Evolutionary conservation across 148 eudicot genomes (phyloP).

Genomic region (Vaccinium darrowii): DNA sequence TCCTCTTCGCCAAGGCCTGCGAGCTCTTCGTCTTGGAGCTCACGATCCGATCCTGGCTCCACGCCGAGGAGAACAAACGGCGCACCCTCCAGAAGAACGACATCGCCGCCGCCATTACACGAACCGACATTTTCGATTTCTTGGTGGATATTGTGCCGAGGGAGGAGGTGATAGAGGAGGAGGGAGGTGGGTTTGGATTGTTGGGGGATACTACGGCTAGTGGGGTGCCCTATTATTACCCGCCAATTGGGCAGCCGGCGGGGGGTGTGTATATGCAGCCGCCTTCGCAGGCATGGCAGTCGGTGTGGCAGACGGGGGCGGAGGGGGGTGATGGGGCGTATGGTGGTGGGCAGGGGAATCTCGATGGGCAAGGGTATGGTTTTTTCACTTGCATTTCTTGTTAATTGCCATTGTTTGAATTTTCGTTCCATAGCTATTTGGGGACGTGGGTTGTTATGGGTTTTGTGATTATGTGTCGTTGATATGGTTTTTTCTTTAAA

Average conservation of each 20-base stretch:
- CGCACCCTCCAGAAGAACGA: slow-evolving; percentile 79
- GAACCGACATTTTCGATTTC: slow-evolving; percentile 85
- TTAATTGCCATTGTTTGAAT: neutral
- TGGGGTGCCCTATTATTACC: slow-evolving; percentile 74
- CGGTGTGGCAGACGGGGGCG: slow-evolving; percentile 64
- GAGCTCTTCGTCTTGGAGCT: slow-evolving; percentile 85
- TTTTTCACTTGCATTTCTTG: neutral
- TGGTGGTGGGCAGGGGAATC: slow-evolving; percentile 47
- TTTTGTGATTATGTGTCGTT: neutral
- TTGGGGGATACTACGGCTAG: slow-evolving; percentile 42
- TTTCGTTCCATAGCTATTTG: neutral
- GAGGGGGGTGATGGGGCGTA: slow-evolving; percentile 49
- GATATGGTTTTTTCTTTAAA: neutral
- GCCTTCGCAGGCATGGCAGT: slow-evolving; percentile 85
- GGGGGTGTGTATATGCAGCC: slow-evolving; percentile 49
- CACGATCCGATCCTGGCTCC: slow-evolving; percentile 77
- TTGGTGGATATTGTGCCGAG: slow-evolving; percentile 82
- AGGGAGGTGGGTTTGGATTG: slow-evolving; percentile 17
- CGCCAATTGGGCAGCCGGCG: slow-evolving; percentile 62
- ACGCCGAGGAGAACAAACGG: slow-evolving; percentile 86
- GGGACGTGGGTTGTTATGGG: neutral
- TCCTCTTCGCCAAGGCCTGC: slow-evolving; percentile 84
- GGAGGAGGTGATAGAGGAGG: slow-evolving; percentile 75
- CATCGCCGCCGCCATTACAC: slow-evolving; percentile 72
- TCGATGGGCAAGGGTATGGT: slow-evolving; percentile 61